These are phyloP conservation scores for Epichloe gansuensis DNA, from an alignment of 2,329 filamentous ascomycete species.

Conservation along the genomic window DNA sequence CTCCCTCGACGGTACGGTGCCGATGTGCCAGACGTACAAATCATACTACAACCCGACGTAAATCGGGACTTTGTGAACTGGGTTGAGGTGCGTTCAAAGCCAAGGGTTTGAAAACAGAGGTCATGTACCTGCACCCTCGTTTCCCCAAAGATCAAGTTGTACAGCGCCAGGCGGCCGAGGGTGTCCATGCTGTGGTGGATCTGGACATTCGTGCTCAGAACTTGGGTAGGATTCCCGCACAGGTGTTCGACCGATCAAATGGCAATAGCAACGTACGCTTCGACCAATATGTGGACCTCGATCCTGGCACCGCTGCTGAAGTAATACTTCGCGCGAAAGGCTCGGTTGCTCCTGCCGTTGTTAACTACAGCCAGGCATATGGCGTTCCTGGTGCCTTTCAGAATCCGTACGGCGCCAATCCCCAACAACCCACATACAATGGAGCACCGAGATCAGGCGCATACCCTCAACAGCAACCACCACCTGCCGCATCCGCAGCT, in stretches of 20 bases:
- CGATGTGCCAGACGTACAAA: slow-evolving; percentile 80
- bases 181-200: slow-evolving; percentile 74
- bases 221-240: slow-evolving; percentile 63
- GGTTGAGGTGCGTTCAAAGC: slow-evolving; percentile 65
- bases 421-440: slow-evolving; percentile 15
- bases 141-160: slow-evolving; percentile 70
- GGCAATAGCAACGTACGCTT: slow-evolving; percentile 69
- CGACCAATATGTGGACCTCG: slow-evolving; percentile 76
- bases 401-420: slow-evolving; percentile 21
- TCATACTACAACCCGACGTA: slow-evolving; percentile 69
- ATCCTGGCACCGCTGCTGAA: slow-evolving; percentile 67
- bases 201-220: slow-evolving; percentile 59
- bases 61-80: slow-evolving; percentile 70
- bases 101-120: slow-evolving; percentile 61
- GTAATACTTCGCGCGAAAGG: slow-evolving; percentile 63
- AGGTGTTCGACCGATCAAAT: slow-evolving; percentile 71
- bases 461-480: slow-evolving; percentile 23
- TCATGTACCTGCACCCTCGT: slow-evolving; percentile 67
- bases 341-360: slow-evolving; percentile 14
- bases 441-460: slow-evolving; percentile 15
- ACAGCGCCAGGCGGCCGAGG: slow-evolving; percentile 74
- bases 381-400: slow-evolving; percentile 14
- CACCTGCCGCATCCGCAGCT: slow-evolving; percentile 23
- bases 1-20: slow-evolving; percentile 61
- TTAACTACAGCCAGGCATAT: slow-evolving; percentile 21